Percentiles rank a stretch among this genome's conserved stretches.
phyloP scores from a whole-genome alignment of 768 basidiomycete genomes.

The Psilocybe cubensis region DNA sequence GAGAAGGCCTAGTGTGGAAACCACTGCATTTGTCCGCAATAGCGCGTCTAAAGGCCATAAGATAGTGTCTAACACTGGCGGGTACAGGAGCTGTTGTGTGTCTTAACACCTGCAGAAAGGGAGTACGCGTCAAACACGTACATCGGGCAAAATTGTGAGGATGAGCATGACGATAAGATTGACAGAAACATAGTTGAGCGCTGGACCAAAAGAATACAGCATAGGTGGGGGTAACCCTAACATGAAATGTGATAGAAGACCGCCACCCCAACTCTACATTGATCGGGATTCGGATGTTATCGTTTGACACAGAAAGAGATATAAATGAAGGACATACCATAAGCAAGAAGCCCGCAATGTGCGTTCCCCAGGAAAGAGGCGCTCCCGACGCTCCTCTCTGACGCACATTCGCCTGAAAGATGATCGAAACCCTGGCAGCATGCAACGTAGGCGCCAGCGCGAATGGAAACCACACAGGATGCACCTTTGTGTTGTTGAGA shows the following conservation, averaged over 20 bases:
- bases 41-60: constrained; percentile 56
- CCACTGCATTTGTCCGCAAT: constrained; percentile 46
- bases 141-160: constrained; percentile 41
- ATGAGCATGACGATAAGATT: constrained; percentile 48
- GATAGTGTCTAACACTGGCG: constrained; percentile 41
- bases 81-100: constrained; percentile 29
- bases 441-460: constrained; percentile 44
- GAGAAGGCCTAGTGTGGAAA: constrained; percentile 38
- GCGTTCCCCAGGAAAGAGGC: constrained; percentile 44
- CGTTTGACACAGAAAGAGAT: neutral
- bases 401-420: constrained; percentile 44
- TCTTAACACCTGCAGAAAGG: constrained; percentile 1
- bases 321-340: constrained; percentile 37
- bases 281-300: neutral
- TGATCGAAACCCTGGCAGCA: constrained; percentile 47
- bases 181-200: constrained; percentile 50
- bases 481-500: constrained; percentile 38
- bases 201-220: constrained; percentile 47
- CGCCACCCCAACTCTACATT: constrained; percentile 51
- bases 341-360: constrained; percentile 48
- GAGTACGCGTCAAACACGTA: constrained; percentile 23
- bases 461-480: constrained; percentile 43
- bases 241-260: constrained; percentile 43
- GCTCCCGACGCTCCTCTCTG: constrained; percentile 29
- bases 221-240: constrained; percentile 49